Evolutionary conservation across 2,329 filamentous ascomycete species (phyloP), one percentile per base, ranked within the genome.

Genomic region (Fusarium cicatricum): DNA sequence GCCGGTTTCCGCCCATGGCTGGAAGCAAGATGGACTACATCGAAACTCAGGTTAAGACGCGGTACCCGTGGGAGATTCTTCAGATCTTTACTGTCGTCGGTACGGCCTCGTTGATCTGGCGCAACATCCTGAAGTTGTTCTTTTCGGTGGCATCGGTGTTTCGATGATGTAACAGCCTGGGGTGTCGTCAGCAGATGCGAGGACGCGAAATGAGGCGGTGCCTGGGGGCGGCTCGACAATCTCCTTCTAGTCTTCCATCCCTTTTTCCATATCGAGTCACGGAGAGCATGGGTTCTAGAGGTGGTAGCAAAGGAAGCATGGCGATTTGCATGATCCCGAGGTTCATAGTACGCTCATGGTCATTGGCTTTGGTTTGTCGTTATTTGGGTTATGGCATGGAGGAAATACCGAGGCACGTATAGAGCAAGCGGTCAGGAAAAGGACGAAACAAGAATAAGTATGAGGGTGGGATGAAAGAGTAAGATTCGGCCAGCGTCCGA

Each of bases 1-100:
- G 90, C 3, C 84, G 88, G 16, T 97, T 98, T 69, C 95, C 95
- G 0, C 81, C 87, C 4, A 88, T 89, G 60, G 79, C 85, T 7
- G 79, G 73, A 14, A 75, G 74, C n/a, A 73, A 74, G 42, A 70
- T 75, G 38, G 73, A 75, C 0, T 83, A 82, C 46, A 76, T 88
- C 65, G 85, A 87, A 72, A 87, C 85, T 2, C 77, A 83, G 64
- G 82, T 88, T 17, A 80, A 81, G 23, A 82, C 84, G 1, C 75
- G 78, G 36, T 72, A 80, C 46, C 78, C 79, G 44, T 83, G 78
- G 72, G 85, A 88, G 64, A 81, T 86, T 55, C 55, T 83, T 29
- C 79, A 83, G 65, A 76, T 87, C 8, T 86, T 82, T 47, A 72
- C 76, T 19, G 78, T 86, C 40, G 65, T 83, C 12, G 81, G 78